Conservation (phyloP, 805 yeast species). For the Nakazawaea wickerhamii region DNA sequence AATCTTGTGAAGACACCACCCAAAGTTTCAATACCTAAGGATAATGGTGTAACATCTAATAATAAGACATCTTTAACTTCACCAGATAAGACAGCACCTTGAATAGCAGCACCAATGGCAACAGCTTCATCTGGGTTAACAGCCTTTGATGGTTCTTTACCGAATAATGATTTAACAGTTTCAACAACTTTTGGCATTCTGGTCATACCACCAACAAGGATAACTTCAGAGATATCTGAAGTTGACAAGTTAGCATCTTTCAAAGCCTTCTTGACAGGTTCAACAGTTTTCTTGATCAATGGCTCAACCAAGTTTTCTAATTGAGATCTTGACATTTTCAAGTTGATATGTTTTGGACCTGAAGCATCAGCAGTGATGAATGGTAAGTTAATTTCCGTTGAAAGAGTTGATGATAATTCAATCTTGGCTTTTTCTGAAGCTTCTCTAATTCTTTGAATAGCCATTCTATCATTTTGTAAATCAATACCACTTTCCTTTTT, state of each 20-base stretch:
- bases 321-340: slow-evolving; percentile 58
- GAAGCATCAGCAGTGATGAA: slow-evolving; percentile 49
- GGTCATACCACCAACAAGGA: slow-evolving; percentile 86
- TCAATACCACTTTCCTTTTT: slow-evolving; percentile 50
- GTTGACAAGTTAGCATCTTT: slow-evolving; percentile 67
- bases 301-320: slow-evolving; percentile 62
- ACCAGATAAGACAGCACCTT: slow-evolving; percentile 82
- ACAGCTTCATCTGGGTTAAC: slow-evolving; percentile 94
- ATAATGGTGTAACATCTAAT: slow-evolving; percentile 80
- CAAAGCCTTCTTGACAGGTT: slow-evolving; percentile 69
- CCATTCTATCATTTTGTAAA: slow-evolving; percentile 43
- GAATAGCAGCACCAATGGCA: slow-evolving; percentile 86
- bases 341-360: slow-evolving; percentile 52
- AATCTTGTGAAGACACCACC: slow-evolving; percentile 96
- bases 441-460: slow-evolving; percentile 72
- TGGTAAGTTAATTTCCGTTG: slow-evolving; percentile 63
- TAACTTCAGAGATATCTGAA: slow-evolving; percentile 66
- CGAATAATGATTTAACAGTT: slow-evolving; percentile 54
- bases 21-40: slow-evolving; percentile 94
- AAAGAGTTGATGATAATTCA: slow-evolving; percentile 60
- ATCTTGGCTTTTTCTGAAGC: slow-evolving; percentile 77
- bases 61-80: slow-evolving; percentile 73
- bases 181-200: slow-evolving; percentile 78
- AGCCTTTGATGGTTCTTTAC: slow-evolving; percentile 60
- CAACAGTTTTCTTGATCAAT: slow-evolving; percentile 61